Evolutionary conservation across 2,329 filamentous ascomycete species (phyloP).

Genomic region (Talaromyces sp.): DNA sequence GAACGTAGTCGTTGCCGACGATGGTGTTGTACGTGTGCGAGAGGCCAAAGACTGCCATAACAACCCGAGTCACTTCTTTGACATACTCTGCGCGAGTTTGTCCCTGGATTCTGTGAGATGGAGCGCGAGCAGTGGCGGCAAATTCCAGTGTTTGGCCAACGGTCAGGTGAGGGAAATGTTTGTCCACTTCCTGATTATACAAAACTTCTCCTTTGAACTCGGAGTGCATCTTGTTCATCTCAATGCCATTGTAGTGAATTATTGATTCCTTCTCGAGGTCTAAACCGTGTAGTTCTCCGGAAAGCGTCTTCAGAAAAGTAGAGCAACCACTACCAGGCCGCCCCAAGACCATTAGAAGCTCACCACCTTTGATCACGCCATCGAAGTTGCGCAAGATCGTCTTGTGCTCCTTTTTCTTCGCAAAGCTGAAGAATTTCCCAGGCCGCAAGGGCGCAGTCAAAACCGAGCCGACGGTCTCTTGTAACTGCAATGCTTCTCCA

Average conservation of each 20-base stretch:
- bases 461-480: constrained; percentile 62
- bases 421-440: constrained; percentile 50
- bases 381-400: constrained; percentile 56
- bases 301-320: constrained; percentile 79
- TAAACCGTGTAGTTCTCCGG: constrained; percentile 78
- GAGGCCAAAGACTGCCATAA: constrained; percentile 70
- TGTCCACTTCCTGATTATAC: constrained; percentile 18
- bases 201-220: constrained; percentile 43
- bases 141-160: constrained; percentile 72
- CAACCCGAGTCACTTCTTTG: constrained; percentile 61
- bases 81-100: constrained; percentile 59
- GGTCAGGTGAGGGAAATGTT: constrained; percentile 70
- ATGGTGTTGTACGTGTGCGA: constrained; percentile 69
- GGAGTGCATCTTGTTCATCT: constrained; percentile 70
- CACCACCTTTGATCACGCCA: constrained; percentile 48
- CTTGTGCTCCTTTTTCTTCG: constrained; percentile 50
- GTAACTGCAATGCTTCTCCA: constrained; percentile 64
- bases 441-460: constrained; percentile 57
- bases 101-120: constrained; percentile 57
- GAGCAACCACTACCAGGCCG: constrained; percentile 56
- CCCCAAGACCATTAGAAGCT: constrained; percentile 38
- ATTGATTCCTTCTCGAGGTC: constrained; percentile 65
- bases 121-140: constrained; percentile 66
- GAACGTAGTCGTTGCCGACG: constrained; percentile 72
- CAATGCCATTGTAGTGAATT: constrained; percentile 71